Evolutionary conservation across 805 yeast species (phyloP), one percentile per base, ranked within the genome.

Genomic region (Myxozyma geophila): DNA sequence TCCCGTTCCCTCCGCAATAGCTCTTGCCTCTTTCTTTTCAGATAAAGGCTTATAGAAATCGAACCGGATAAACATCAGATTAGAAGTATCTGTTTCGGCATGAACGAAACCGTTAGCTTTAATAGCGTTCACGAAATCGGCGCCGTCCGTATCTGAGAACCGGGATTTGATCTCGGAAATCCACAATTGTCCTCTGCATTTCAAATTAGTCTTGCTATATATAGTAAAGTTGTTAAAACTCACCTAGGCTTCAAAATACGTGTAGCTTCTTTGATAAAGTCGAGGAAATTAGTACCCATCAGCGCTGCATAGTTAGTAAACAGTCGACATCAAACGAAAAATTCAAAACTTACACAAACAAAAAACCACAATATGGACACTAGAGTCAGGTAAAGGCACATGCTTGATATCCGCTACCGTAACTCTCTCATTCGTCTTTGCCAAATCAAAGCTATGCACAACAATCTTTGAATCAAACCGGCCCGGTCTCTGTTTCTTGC

Each of bases 241-340:
- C 28, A 63, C 67, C 62, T 36, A 17, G 97, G 97, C 9, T 91
- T 87, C 58, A 95, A 79, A 17, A 95, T 80, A 72, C 99, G 82
- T 73, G 89, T 82, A 0, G 97, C 98, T 74, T 95, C 99, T 62
- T 86, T 81, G 58, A 95, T 85, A 73, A 95, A 95, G 74, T 95
- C 98, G 65, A 92, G 78, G 74, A 93, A 92, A 74, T 95, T 95
- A 2, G 98, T 93, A 2, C 99, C 99, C 99, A 95, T 95, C 63
- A 95, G 80, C 0, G 98, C 63, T 52, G 46, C 17, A 37, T 28
- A 2, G 57, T 55, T 54, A 52, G 53, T 48, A 19, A 13, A 10
- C 23, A 8, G 12, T 12, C 1, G 13, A 40, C 12, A 33, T 5
- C 7, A 5, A 5, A 35, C 39, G 13, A 39, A 46, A 12, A 12